These are phyloP conservation scores for Podaxis sp. DNA, from an alignment of 768 basidiomycete genomes.

Conservation along the genomic window DNA sequence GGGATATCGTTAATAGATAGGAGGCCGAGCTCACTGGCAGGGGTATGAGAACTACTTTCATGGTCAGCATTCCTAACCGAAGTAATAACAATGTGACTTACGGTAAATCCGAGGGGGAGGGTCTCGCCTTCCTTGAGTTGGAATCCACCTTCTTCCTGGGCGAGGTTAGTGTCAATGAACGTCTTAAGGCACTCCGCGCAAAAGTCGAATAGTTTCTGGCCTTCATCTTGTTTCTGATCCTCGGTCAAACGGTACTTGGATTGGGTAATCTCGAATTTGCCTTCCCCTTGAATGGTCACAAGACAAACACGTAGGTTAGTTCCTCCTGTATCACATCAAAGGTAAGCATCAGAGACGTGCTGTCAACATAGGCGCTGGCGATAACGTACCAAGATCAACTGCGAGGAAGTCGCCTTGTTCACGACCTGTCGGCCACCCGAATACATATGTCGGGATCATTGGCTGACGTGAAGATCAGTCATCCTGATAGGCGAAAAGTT, in stretches of 20 bases:
- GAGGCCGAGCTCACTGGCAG: constrained; percentile 60
- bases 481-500: background rate
- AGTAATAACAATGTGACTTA: constrained; percentile 35
- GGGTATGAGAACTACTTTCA: constrained; percentile 86
- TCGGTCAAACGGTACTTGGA: constrained; percentile 96
- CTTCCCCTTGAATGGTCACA: constrained; percentile 85
- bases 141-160: constrained; percentile 39
- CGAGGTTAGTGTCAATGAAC: constrained; percentile 76
- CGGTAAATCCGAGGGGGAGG: constrained; percentile 91
- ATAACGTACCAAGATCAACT: constrained; percentile 70
- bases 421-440: constrained; percentile 88
- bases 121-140: constrained; percentile 45
- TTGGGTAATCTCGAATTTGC: constrained; percentile 97
- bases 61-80: constrained; percentile 9
- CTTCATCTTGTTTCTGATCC: constrained; percentile 98
- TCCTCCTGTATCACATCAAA: constrained; percentile 49
- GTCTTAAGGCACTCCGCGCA: constrained; percentile 91
- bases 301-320: constrained; percentile 99
- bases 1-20: background rate
- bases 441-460: constrained; percentile 97
- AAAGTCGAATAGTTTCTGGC: constrained; percentile 93
- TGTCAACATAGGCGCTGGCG: constrained; percentile 10
- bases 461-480: constrained; percentile 36
- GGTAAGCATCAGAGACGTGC: constrained; percentile 1
- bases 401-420: constrained; percentile 91